Percentiles rank a stretch among this genome's conserved stretches.
These are phyloP conservation scores for Cryptococcus jaspeensis DNA, from an alignment of 1,284 basidiomycete species.

Conservation along the genomic window DNA sequence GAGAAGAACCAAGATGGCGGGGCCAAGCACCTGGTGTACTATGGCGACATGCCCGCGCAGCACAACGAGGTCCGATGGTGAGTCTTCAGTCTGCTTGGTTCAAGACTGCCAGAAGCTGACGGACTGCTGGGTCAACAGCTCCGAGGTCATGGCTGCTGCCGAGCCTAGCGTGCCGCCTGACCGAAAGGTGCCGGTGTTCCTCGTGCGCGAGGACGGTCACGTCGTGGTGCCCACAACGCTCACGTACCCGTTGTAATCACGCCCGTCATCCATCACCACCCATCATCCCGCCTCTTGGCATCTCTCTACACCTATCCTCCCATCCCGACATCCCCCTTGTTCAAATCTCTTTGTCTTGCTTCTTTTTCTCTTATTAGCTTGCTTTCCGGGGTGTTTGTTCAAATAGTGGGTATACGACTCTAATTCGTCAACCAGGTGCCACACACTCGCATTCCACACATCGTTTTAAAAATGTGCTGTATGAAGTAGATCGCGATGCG, in stretches of 20 bases:
- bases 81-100: slow-evolving; percentile 36
- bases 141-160: slow-evolving; percentile 59
- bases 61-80: slow-evolving; percentile 85
- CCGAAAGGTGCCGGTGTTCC: slow-evolving; percentile 68
- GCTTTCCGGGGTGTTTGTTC: too few species aligned
- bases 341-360: background rate
- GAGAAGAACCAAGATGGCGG: slow-evolving; percentile 68
- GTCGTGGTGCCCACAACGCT: slow-evolving; percentile 80
- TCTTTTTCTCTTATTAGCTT: background rate
- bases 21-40: slow-evolving; percentile 62
- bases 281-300: background rate
- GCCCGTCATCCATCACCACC: background rate
- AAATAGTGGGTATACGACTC: too few species aligned
- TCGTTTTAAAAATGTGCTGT: too few species aligned
- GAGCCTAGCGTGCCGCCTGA: slow-evolving; percentile 38
- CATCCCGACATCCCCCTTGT: background rate
- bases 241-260: slow-evolving; percentile 63
- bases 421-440: too few species aligned
- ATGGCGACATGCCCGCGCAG: slow-evolving; percentile 79
- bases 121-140: slow-evolving; percentile 8
- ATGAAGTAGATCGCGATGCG: background rate
- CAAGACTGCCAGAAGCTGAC: background rate
- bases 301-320: background rate
- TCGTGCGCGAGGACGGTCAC: slow-evolving; percentile 84
- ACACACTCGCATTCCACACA: too few species aligned